A percentile compares a stretch with the other conserved stretches of the same genome.
These are phyloP conservation scores for Vaccinium darrowii DNA, from an alignment of 148 eudicot species.

Conservation along the genomic window DNA sequence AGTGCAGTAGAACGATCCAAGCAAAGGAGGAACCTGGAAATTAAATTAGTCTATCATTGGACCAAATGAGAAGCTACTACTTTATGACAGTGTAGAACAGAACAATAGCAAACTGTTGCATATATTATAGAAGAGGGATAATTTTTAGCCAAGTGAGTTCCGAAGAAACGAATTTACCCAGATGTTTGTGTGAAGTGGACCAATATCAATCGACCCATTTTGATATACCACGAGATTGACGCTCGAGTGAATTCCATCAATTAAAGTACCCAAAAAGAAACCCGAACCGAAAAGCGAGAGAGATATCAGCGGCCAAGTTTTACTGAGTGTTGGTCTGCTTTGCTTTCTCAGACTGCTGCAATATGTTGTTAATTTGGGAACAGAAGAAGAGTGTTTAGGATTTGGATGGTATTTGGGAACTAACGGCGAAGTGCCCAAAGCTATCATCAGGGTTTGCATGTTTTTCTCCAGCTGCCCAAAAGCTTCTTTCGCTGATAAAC, in stretches of 20 bases:
- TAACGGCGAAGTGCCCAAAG: neutral
- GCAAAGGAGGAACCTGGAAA: constrained; percentile 69
- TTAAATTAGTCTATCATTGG: neutral
- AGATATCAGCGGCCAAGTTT: constrained; percentile 40
- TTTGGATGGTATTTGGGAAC: neutral
- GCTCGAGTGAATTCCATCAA: constrained; percentile 78
- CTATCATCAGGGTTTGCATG: constrained; percentile 8
- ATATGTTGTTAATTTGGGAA: neutral
- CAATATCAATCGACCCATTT: constrained; percentile 69
- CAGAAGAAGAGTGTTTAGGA: neutral
- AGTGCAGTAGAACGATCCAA: constrained; percentile 67
- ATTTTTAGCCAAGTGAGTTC: neutral
- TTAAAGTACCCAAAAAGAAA: constrained; percentile 63
- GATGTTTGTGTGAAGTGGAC: constrained; percentile 79
- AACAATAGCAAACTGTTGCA: too few relatives aligned
- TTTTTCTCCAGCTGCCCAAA: neutral
- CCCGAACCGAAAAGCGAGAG: constrained; percentile 63
- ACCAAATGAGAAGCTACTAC: neutral
- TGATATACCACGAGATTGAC: constrained; percentile 68
- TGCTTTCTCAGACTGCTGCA: constrained; percentile 40
- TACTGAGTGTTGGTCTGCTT: constrained; percentile 14
- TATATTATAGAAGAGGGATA: neutral
- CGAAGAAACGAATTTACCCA: constrained; percentile 40
- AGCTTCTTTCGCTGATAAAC: neutral
- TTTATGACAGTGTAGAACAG: neutral